Conservation (phyloP, 78 protist genomes). For the Dictyostelium brefeldianum region DNA sequence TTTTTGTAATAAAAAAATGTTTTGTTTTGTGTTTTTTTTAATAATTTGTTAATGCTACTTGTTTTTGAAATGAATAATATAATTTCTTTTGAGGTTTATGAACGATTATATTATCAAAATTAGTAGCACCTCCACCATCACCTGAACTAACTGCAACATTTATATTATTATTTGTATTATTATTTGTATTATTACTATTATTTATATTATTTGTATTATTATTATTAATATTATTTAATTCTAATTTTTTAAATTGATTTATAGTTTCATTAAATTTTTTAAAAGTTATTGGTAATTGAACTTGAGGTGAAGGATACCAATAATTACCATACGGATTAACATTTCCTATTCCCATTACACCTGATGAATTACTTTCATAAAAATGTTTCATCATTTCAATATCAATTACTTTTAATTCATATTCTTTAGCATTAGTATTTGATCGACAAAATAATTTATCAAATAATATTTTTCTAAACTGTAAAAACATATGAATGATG, state of each 20-base stretch:
- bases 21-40: background rate
- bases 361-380: background rate
- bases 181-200: background rate
- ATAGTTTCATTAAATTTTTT: background rate
- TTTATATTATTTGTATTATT: background rate
- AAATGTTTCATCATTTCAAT: slow-evolving; percentile 31
- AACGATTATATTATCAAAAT: background rate
- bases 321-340: slow-evolving; percentile 5
- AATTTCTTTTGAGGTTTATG: background rate
- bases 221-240: background rate
- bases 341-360: slow-evolving; percentile 32
- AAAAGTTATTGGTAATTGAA: background rate
- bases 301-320: slow-evolving; percentile 57
- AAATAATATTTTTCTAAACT: slow-evolving; percentile 40
- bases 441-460: slow-evolving; percentile 60
- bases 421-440: slow-evolving; percentile 50
- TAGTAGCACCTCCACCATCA: background rate
- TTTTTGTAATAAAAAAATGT: background rate
- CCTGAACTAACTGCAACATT: background rate
- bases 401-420: slow-evolving; percentile 35
- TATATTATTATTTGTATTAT: background rate
- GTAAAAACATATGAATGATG: background rate
- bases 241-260: background rate
- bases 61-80: slow-evolving; percentile 3
- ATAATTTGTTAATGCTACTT: background rate